Conservation (phyloP, 345 rosid species). For the Microcos paniculata region DNA sequence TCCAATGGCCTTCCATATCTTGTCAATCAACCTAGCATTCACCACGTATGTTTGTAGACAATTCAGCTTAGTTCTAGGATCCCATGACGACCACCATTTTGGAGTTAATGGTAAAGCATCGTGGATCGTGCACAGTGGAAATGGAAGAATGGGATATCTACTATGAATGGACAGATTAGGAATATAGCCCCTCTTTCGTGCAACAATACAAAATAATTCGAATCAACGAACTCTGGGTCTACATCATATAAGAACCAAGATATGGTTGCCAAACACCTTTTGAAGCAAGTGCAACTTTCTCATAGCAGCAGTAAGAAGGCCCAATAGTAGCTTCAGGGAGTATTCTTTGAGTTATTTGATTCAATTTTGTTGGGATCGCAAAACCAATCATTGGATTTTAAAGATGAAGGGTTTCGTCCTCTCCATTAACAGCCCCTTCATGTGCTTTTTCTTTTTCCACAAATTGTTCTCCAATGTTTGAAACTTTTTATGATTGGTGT, state of each 20-base stretch:
- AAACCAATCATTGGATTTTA: conserved; percentile 87
- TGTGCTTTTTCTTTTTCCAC: conserved; percentile 27
- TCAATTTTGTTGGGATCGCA: conserved; percentile 61
- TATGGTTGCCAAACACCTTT: conserved; percentile 82
- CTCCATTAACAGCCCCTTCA: too few species aligned
- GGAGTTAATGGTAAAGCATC: conserved; percentile 71
- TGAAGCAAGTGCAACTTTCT: conserved; percentile 86
- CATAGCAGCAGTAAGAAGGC: conserved; percentile 78
- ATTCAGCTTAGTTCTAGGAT: conserved; percentile 64
- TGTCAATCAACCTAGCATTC: too few species aligned
- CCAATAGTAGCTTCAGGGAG: conserved; percentile 58
- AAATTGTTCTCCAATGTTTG: conserved; percentile 25
- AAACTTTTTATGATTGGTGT: conserved; percentile 50
- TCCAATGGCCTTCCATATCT: conserved; percentile 63
- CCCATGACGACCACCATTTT: conserved; percentile 93
- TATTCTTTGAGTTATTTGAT: conserved; percentile 26
- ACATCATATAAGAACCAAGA: conserved; percentile 63
- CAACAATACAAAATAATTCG: conserved; percentile 70
- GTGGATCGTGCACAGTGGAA: conserved; percentile 54
- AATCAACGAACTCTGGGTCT: conserved; percentile 80
- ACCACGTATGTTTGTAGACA: conserved; percentile 66
- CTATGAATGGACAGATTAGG: conserved; percentile 69
- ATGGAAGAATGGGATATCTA: conserved; percentile 66
- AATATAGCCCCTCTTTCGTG: conserved; percentile 80
- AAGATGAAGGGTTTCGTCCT: conserved; percentile 53